These are phyloP conservation scores for Metarhizium album DNA, from an alignment of 2,329 filamentous ascomycete species.

Conservation along the genomic window DNA sequence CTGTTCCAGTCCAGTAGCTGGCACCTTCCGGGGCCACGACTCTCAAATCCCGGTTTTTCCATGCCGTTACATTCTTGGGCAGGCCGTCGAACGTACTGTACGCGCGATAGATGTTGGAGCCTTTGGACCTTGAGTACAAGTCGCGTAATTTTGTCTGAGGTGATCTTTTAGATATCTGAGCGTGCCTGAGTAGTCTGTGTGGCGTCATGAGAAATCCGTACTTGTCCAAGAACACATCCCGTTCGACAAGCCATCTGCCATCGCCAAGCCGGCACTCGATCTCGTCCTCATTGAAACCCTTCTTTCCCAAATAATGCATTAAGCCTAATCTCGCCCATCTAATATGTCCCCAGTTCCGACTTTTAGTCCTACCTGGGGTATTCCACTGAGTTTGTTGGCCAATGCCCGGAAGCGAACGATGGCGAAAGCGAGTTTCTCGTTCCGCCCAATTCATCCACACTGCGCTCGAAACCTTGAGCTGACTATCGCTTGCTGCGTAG, in stretches of 20 bases:
- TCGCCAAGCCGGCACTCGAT: constrained; percentile 13
- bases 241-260: constrained; percentile 14
- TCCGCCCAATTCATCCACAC: constrained; percentile 20
- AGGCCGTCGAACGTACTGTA: constrained; percentile 18
- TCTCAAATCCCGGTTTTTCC: constrained; percentile 17
- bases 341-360: constrained; percentile 12
- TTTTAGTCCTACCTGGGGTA: constrained; percentile 7
- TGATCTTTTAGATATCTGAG: constrained; percentile 4
- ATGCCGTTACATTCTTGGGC: constrained; percentile 12
- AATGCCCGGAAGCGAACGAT: constrained; percentile 12
- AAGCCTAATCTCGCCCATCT: constrained; percentile 13
- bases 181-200: constrained; percentile 4
- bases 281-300: constrained; percentile 15
- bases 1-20: constrained; percentile 14
- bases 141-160: constrained; percentile 4
- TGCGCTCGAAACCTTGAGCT: constrained; percentile 18
- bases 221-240: constrained; percentile 14
- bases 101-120: constrained; percentile 16
- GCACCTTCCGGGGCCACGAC: constrained; percentile 17
- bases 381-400: constrained; percentile 17
- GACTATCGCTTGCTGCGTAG: constrained; percentile 17
- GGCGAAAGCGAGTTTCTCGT: constrained; percentile 15
- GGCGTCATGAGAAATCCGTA: constrained; percentile 12
- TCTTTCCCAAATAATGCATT: constrained; percentile 15
- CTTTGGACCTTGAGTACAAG: constrained; percentile 11